Base-by-base conservation (phyloP, 2,329 filamentous ascomycete genomes). In the Sporothrix curviconia region DNA sequence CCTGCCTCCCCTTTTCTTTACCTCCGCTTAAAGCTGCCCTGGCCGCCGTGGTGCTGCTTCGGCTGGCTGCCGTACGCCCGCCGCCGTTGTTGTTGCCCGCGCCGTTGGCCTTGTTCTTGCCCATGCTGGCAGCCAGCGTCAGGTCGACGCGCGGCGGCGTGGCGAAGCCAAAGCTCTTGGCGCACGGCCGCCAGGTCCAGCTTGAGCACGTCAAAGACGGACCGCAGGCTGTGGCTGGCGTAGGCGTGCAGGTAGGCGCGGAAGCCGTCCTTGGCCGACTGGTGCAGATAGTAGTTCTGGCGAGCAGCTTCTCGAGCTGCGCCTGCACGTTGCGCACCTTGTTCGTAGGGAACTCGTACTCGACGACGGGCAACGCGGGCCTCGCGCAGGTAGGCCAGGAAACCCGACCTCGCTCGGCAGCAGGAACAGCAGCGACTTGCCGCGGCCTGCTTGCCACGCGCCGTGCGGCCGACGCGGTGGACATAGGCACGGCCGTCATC, bases 251-350 rank as follows among this genome's bases (percentile, higher is more conserved):
- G 81, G 71, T 99, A 99, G 19, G 89, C 90, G 60, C 89, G 83
- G 76, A 94, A 95, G 4, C 89, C 84, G 61, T 86, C 84, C 74
- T 86, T 87, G 61, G 84, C 84, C 65, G 78, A 82, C 81, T 96
- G 94, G 77, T 96, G 94, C 59, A 99, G 81, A 72, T 96, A 96
- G 77, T 97, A 97, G 74, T 99, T 97, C 71, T 94, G 89, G 83
- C 84, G 66, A 99, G 95, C 64, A 97, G 81, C 74, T 92, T 94
- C 79, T 97, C 92, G 9, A 97, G 82, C 72, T 96, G 91, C 66
- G 88, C 84, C 76, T 95, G 86, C 64, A 95, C 85, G 67, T 95
- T 94, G 67, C 92, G 78, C 63, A 99, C 90, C 79, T 95, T 96
- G 76, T 89, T 92, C 57, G 84, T 78, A 1, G 92, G 92, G 69